Percentiles rank a stretch among this genome's conserved stretches.
phyloP scores from a whole-genome alignment of 2,329 filamentous ascomycete genomes.

The Cladophialophora carrionii region DNA sequence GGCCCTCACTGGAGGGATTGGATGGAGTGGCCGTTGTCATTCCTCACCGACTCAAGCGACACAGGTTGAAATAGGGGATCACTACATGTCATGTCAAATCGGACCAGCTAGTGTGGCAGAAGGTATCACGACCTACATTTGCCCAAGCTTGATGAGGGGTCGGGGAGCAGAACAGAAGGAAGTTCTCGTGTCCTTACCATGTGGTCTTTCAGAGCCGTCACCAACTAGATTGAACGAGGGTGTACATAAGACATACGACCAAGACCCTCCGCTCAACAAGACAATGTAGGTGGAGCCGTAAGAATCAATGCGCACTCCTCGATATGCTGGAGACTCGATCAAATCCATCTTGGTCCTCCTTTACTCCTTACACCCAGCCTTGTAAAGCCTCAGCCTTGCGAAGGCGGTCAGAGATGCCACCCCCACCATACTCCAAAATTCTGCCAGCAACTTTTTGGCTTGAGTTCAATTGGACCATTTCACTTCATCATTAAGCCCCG shows the following conservation, averaged over 20 bases:
- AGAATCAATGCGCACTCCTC: background rate
- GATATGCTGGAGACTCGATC: background rate
- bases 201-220: background rate
- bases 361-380: background rate
- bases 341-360: background rate
- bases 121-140: background rate
- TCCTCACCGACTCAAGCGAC: background rate
- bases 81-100: background rate
- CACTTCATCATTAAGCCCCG: too few species aligned
- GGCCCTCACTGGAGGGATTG: slow-evolving; percentile 40
- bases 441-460: slow-evolving; percentile 28
- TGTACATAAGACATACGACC: background rate
- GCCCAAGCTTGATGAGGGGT: background rate
- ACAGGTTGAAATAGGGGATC: background rate
- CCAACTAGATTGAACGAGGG: background rate
- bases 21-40: slow-evolving; percentile 38
- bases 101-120: background rate
- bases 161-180: background rate
- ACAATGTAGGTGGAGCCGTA: background rate
- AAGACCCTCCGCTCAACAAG: background rate
- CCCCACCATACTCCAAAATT: slow-evolving; percentile 19
- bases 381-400: slow-evolving; percentile 18
- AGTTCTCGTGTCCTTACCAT: background rate
- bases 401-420: slow-evolving; percentile 22
- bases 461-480: background rate